Evolutionary conservation across 75 land plant species (phyloP).

Genomic region (Picea glauca): DNA sequence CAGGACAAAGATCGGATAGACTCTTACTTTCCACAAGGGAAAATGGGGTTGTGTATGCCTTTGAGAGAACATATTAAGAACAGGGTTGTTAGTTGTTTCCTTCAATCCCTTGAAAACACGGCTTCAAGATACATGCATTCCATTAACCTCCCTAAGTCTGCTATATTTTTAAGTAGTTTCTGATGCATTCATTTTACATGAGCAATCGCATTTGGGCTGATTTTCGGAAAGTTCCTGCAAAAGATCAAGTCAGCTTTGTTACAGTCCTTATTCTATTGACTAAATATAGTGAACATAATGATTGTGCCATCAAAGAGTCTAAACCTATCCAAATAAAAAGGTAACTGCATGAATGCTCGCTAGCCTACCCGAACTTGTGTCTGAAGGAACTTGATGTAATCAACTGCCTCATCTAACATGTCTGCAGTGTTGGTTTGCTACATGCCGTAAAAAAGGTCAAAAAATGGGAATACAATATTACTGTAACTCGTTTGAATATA

Average conservation of each 20-base stretch:
- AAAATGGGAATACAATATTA: neutral
- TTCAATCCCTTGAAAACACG: neutral
- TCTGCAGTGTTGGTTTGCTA: conserved; percentile 82
- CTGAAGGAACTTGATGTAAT: conserved; percentile 73
- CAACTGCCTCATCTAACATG: conserved; percentile 77
- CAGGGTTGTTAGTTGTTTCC: neutral
- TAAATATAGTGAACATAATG: neutral
- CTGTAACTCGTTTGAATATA: neutral
- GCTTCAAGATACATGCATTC: neutral
- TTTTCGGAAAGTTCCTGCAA: conserved; percentile 10
- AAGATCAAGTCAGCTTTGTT: conserved; percentile 3
- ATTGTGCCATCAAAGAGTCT: neutral
- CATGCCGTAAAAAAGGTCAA: conserved; percentile 8
- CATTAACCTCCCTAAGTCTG: conserved; percentile 4
- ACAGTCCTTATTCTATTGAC: neutral
- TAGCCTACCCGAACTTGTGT: conserved; percentile 50
- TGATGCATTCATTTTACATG: neutral
- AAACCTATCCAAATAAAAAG: neutral
- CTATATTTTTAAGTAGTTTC: neutral
- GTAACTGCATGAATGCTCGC: neutral
- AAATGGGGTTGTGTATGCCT: neutral
- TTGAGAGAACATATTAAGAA: neutral
- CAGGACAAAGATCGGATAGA: neutral
- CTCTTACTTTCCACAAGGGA: neutral
- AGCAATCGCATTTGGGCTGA: conserved; percentile 4